Percentiles rank a stretch among this genome's conserved stretches.
Conservation (phyloP, 352 stramenopile species). For the Aphanomyces cochlioides region DNA sequence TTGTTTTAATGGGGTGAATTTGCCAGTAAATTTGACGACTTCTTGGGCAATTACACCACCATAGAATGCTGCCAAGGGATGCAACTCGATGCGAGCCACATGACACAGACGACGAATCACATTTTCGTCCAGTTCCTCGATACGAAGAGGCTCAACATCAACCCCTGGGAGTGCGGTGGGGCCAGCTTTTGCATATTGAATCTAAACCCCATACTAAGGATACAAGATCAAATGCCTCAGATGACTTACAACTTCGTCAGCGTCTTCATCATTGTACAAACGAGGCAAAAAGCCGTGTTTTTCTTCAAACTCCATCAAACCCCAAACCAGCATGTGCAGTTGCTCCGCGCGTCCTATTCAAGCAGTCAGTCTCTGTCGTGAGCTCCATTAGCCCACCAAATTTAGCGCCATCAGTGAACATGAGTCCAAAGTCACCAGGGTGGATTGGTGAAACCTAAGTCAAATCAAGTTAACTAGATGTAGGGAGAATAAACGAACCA, state of each 20-base stretch:
- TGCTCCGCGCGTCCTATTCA: constrained; percentile 66
- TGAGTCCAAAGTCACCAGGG: constrained; percentile 69
- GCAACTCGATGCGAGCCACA: constrained; percentile 64
- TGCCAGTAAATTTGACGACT: constrained; percentile 86
- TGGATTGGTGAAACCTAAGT: constrained; percentile 47
- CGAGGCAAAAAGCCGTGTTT: constrained; percentile 57
- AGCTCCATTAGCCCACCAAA: constrained; percentile 35
- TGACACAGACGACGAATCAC: constrained; percentile 54
- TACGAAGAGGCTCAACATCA: constrained; percentile 49
- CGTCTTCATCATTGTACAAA: constrained; percentile 60
- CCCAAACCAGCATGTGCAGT: constrained; percentile 72
- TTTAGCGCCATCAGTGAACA: constrained; percentile 85
- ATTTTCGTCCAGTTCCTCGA: constrained; percentile 72
- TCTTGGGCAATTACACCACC: constrained; percentile 78
- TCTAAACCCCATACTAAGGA: constrained; percentile 4
- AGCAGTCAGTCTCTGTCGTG: no score
- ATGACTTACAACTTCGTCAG: constrained; percentile 45
- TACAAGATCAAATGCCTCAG: background rate
- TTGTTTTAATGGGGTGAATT: constrained; percentile 81
- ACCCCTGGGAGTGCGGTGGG: constrained; percentile 39
- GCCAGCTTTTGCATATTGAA: constrained; percentile 59
- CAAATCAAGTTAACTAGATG: background rate
- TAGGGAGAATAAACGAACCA: constrained; percentile 28
- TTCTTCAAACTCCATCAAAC: constrained; percentile 73
- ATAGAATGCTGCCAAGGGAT: constrained; percentile 77